A percentile compares a stretch with the other conserved stretches of the same genome.
phyloP scores from a whole-genome alignment of 2,329 filamentous ascomycete species.

The Dactylellina cionopaga region DNA sequence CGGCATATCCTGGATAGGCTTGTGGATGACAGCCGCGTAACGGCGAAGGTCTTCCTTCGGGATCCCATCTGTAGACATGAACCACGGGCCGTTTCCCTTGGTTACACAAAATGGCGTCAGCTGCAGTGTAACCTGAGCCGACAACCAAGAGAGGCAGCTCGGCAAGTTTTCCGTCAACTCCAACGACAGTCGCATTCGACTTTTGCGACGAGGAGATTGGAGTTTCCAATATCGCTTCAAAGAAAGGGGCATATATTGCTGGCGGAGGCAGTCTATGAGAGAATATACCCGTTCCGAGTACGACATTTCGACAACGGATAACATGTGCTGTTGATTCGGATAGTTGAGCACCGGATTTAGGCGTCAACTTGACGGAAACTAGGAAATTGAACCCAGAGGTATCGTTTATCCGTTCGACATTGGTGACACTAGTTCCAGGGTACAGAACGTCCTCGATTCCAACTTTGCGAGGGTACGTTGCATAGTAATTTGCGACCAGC shows the following conservation, averaged over 20 bases:
- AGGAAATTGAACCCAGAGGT: slow-evolving; percentile 42
- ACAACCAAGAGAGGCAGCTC: slow-evolving; percentile 66
- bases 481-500: slow-evolving; percentile 68
- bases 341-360: slow-evolving; percentile 48
- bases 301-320: slow-evolving; percentile 67
- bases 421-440: slow-evolving; percentile 37
- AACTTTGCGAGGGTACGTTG: slow-evolving; percentile 66
- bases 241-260: slow-evolving; percentile 64
- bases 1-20: slow-evolving; percentile 72
- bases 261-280: slow-evolving; percentile 67
- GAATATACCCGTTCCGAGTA: slow-evolving; percentile 71
- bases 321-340: slow-evolving; percentile 61
- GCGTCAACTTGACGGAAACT: slow-evolving; percentile 62
- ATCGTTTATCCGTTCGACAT: slow-evolving; percentile 45
- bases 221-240: slow-evolving; percentile 53
- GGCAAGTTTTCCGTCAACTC: slow-evolving; percentile 4
- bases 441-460: slow-evolving; percentile 63
- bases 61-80: slow-evolving; percentile 72
- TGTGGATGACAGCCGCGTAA: slow-evolving; percentile 69
- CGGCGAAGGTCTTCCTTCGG: slow-evolving; percentile 67
- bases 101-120: slow-evolving; percentile 70
- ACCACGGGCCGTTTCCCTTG: slow-evolving; percentile 66
- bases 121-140: slow-evolving; percentile 71
- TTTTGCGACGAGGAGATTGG: slow-evolving; percentile 40
- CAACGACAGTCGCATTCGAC: slow-evolving; percentile 20